Evolutionary conservation across 305 asterid genomes (phyloP), one percentile per base, ranked within the genome.

Genomic region (Fraxinus ornus): DNA sequence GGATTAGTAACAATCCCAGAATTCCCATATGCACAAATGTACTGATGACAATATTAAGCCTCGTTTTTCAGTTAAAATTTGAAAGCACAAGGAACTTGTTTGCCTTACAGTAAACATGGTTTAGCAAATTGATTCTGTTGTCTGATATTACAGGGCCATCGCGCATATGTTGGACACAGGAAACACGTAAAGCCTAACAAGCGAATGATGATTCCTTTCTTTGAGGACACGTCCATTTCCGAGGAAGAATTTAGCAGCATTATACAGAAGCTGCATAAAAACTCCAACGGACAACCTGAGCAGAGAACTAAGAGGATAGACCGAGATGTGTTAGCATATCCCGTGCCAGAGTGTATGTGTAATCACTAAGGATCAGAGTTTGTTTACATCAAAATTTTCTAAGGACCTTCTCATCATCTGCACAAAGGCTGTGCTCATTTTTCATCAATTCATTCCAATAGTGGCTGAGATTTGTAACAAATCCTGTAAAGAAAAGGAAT

Each of bases 331-430:
- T 81, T 90, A 82, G 93, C 92, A 41, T 91, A 87, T 77, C 95
- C 95, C 5, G 90, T 91, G 83, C 95, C 94, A 15, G 95, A 91
- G 73, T 91, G 96, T 26, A 89, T 91, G 94, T 92, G 94, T 79
- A 92, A 86, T 19, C 82, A 36, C 70, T 87, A 81, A 80, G 37
- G 37, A 68, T 24, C 17, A 7, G 8, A 60, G 30, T 19, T 60
- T 21, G 10, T n/a, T 17, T 57, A 57, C 24, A 7, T 57, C 1
- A 9, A 9, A 62, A 62, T 7, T 22, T 62, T 21, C 33, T 8
- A 22, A 3, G 15, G 12, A 22, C 17, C 33, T 66, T 66, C 33
- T 24, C 36, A 17, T 8, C 73, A 66, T 8, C 33, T 66, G 36
- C n/a, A 0, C 35, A 17, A 66, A 8, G 73, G 13, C 12, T 26